Evolutionary conservation across 2,329 filamentous ascomycete species (phyloP).

Genomic region (Trichoderma atrobrunneum): DNA sequence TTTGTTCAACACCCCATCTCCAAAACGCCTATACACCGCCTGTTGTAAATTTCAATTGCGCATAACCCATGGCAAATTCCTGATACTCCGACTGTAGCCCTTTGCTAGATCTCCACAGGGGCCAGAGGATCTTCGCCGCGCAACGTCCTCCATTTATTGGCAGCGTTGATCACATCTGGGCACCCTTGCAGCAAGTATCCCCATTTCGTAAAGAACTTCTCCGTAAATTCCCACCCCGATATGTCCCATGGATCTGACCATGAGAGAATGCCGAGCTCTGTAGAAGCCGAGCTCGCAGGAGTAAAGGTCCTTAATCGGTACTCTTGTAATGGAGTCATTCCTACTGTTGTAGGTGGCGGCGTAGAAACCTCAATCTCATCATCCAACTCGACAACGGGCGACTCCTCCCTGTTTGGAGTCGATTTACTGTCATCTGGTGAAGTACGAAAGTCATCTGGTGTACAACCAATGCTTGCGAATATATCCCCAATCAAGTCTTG

Average conservation of each 20-base stretch:
- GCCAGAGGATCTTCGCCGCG: constrained; percentile 19
- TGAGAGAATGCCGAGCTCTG: constrained; percentile 20
- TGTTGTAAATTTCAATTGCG: not conserved
- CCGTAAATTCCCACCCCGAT: constrained; percentile 15
- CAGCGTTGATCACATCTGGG: constrained; percentile 10
- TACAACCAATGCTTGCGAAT: not conserved
- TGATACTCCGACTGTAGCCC: not conserved
- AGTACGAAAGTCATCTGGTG: not conserved
- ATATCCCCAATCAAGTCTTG: constrained; percentile 21
- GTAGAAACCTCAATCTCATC: not conserved
- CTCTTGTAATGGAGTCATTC: not conserved
- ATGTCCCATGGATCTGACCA: constrained; percentile 25
- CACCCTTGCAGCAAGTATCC: constrained; percentile 15
- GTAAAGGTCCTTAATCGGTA: not conserved
- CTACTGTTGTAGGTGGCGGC: not conserved
- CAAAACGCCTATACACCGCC: not conserved
- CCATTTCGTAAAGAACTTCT: constrained; percentile 12
- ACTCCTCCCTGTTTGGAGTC: not conserved
- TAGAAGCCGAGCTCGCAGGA: not conserved
- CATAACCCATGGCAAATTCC: not conserved
- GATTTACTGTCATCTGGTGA: not conserved
- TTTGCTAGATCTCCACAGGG: not conserved
- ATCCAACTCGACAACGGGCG: not conserved
- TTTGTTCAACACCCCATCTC: not conserved
- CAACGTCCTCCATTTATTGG: constrained; percentile 12